These are phyloP conservation scores for Candida takata DNA, from an alignment of 805 yeast species.

Conservation along the genomic window DNA sequence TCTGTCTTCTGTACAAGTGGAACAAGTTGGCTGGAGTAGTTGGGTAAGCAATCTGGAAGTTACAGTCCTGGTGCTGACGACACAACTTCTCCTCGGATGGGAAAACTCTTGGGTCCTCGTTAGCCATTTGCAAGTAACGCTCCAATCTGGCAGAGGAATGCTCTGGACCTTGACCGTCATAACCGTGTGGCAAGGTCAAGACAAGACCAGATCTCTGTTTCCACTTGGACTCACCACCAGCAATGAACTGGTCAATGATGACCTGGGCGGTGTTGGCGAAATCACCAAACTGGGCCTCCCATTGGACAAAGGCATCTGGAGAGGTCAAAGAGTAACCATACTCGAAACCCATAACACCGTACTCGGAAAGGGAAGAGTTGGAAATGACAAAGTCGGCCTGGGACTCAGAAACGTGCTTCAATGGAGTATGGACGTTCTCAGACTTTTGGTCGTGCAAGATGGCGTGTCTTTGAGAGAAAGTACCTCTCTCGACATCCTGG, in stretches of 20 bases:
- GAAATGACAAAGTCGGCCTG: slow-evolving; percentile 85
- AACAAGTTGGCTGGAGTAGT: slow-evolving; percentile 95
- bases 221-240: slow-evolving; percentile 98
- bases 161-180: slow-evolving; percentile 99
- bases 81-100: slow-evolving; percentile 83
- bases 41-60: slow-evolving; percentile 97
- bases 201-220: slow-evolving; percentile 97
- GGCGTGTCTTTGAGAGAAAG: slow-evolving; percentile 99
- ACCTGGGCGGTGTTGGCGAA: slow-evolving; percentile 99
- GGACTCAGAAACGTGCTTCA: slow-evolving; percentile 67
- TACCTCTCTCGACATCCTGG: slow-evolving; percentile 99
- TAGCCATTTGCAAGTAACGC: slow-evolving; percentile 91
- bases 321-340: slow-evolving; percentile 97
- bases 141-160: slow-evolving; percentile 97
- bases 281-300: slow-evolving; percentile 99
- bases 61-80: slow-evolving; percentile 98
- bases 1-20: slow-evolving; percentile 97
- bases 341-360: slow-evolving; percentile 99
- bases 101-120: slow-evolving; percentile 93
- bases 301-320: slow-evolving; percentile 93
- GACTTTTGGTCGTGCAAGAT: slow-evolving; percentile 93
- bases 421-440: slow-evolving; percentile 79
- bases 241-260: slow-evolving; percentile 90
- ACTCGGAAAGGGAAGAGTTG: slow-evolving; percentile 95
- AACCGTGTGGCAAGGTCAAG: slow-evolving; percentile 95